phyloP scores from a whole-genome alignment of 768 basidiomycete genomes.

The Pluteus cervinus region DNA sequence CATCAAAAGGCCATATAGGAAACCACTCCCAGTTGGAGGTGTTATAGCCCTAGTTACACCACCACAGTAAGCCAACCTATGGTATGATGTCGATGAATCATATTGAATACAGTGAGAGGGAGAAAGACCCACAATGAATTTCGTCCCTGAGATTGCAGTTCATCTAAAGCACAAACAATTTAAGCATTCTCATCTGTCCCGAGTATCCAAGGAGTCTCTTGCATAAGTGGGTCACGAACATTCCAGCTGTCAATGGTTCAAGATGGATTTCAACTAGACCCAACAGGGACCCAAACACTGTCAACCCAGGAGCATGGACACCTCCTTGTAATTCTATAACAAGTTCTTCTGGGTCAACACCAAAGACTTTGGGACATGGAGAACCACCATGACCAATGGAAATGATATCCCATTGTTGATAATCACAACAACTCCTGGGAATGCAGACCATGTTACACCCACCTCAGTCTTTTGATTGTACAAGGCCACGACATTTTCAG shows the following conservation, averaged over 20 bases:
- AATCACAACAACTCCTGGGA: too few species aligned
- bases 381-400: constrained; percentile 25
- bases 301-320: constrained; percentile 51
- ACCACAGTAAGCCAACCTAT: constrained; percentile 64
- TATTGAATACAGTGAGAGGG: constrained; percentile 2
- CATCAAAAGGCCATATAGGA: constrained; percentile 57
- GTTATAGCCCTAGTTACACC: constrained; percentile 69
- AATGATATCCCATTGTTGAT: constrained; percentile 43
- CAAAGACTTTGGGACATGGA: neutral
- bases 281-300: constrained; percentile 54
- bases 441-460: too few species aligned
- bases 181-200: too few species aligned
- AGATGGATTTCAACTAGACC: constrained; percentile 63
- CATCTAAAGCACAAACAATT: too few species aligned
- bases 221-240: constrained; percentile 43
- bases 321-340: constrained; percentile 60
- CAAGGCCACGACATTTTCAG: constrained; percentile 14
- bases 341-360: constrained; percentile 1
- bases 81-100: constrained; percentile 3
- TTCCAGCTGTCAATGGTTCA: constrained; percentile 61
- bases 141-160: constrained; percentile 43
- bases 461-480: constrained; percentile 14
- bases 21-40: constrained; percentile 47
- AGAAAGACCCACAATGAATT: constrained; percentile 39
- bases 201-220: constrained; percentile 26